Base-by-base conservation (phyloP, 192 early-diverging fungal species). In the Borealophlyctis nickersoniae region DNA sequence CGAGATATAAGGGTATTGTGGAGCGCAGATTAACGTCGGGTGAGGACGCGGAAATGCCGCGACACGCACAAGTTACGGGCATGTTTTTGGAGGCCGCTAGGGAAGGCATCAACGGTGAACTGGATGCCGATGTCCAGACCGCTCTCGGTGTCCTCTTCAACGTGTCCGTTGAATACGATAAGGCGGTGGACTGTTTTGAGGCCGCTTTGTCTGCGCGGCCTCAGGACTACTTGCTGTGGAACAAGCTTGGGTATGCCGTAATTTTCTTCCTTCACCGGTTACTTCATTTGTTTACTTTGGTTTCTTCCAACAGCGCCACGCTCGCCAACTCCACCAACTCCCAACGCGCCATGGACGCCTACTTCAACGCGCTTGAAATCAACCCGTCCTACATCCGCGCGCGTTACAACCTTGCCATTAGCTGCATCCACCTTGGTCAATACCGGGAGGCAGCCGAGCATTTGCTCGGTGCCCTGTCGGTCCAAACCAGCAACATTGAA, bases 101-200 rank as follows among this genome's bases (percentile, higher is more conserved):
- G 32, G 67, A 66, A 7, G 68, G 65, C 16, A 9, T 27, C 13
- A 75, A 80, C 22, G 86, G 79, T n/a, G 71, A 77, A 34, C 59
- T 93, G 67, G 97, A 99, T 67, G 77, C 93, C 0, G 90, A 94
- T 66, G 90, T 98, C 0, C 97, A 99, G 75, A 81, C 94, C 39
- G 95, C 89, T 1, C 80, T 99, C 5, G 97, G 97, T 3, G 87
- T 99, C 2, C 70, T 99, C 49, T 99, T 96, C 75, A 93, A 99
- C 79, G 88, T 92, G 23, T 88, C 88, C 11, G 77, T 88, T 27
- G 95, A 99, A 69, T 97, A 95, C 58, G 81, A 87, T 55, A 99
- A 99, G 81, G 95, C 97, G 0, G 81, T 95, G 5, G 97, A 99
- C 68, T 99, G 97, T 71, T 99, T 99, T 78, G 84, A 89, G 59